Conservation (phyloP, 495 filamentous ascomycete genomes). For the Sordaria brevicollis region DNA sequence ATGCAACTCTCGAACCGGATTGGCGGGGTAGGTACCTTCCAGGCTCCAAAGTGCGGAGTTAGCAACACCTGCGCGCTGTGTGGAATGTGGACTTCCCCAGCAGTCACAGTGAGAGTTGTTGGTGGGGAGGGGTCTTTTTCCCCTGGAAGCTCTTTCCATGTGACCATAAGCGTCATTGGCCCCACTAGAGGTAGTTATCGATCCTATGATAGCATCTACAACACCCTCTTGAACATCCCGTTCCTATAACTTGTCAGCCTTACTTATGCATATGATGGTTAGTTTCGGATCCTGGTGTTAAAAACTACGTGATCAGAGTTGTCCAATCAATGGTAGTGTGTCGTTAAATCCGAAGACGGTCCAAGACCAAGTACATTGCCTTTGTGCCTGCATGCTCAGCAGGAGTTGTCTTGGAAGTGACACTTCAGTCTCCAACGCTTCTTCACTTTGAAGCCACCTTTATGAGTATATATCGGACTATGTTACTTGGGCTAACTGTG, state of each 20-base stretch:
- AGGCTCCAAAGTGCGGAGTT: not conserved
- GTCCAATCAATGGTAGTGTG: not conserved
- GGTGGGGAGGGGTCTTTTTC: not conserved
- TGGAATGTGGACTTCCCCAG: not conserved
- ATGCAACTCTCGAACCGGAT: not conserved
- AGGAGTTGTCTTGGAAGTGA: not conserved
- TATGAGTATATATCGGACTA: too few relatives aligned
- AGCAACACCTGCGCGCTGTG: not conserved
- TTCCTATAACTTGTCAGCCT: not conserved
- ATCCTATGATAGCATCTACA: not conserved
- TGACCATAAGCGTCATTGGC: slow-evolving; percentile 6
- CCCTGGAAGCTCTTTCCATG: not conserved
- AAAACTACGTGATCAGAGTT: not conserved
- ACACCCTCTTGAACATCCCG: not conserved
- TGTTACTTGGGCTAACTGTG: too few relatives aligned
- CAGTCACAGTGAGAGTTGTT: too few relatives aligned
- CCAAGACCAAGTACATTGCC: not conserved
- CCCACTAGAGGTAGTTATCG: not conserved
- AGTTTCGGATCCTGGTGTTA: not conserved
- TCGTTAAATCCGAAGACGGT: not conserved
- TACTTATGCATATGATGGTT: not conserved
- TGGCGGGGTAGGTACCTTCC: not conserved
- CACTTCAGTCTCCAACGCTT: not conserved
- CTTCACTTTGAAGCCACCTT: not conserved
- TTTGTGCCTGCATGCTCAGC: not conserved